These are phyloP conservation scores for Candida endomychidarum DNA, from an alignment of 805 yeast genomes.

Conservation along the genomic window DNA sequence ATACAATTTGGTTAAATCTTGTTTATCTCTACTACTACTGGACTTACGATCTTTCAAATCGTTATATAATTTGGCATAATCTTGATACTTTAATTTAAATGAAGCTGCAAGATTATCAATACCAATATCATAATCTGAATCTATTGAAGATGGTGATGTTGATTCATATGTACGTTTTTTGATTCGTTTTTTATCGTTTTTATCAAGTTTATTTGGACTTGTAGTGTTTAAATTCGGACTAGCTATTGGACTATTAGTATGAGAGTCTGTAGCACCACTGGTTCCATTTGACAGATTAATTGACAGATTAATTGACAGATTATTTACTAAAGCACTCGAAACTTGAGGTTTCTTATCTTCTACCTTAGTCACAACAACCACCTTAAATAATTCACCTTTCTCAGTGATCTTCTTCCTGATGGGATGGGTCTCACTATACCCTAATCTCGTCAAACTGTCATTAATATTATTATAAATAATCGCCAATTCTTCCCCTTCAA, in stretches of 20 bases:
- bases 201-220: too few relatives aligned
- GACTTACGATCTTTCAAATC: conserved; percentile 14
- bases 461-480: conserved; percentile 34
- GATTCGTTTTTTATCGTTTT: not conserved
- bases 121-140: conserved; percentile 21
- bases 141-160: conserved; percentile 38
- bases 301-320: not conserved
- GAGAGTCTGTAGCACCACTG: too few relatives aligned
- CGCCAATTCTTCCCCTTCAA: conserved; percentile 25
- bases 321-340: not conserved
- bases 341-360: too few relatives aligned
- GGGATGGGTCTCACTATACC: conserved; percentile 45
- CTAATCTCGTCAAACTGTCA: conserved; percentile 41
- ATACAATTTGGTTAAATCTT: conserved; percentile 39
- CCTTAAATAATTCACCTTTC: not conserved
- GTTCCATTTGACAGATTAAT: too few relatives aligned
- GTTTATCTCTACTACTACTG: conserved; percentile 16
- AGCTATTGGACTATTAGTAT: conserved; percentile 8
- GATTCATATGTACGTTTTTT: conserved; percentile 17
- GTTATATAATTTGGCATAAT: conserved; percentile 48
- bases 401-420: conserved; percentile 33
- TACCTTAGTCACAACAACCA: too few relatives aligned
- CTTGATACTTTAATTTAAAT: conserved; percentile 49
- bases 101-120: conserved; percentile 40
- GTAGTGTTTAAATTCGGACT: conserved; percentile 11